Evolutionary conservation across 108 stramenopile species (phyloP), one percentile per base, ranked within the genome.

Genomic region (Pseudonitzschia delicatissima): DNA sequence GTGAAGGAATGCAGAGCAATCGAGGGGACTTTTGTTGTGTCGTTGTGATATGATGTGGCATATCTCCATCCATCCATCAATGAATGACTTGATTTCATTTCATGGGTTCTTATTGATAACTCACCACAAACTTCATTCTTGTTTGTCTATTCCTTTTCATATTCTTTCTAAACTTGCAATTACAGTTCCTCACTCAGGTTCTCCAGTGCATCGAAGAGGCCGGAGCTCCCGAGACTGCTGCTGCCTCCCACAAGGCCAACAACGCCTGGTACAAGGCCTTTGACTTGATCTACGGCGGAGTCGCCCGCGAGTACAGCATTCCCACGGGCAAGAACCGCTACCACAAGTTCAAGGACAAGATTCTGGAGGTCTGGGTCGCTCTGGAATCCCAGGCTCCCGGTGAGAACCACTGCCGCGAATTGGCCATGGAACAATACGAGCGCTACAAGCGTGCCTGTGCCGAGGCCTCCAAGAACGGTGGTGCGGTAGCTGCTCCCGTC

Each of bases 331-430:
- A 79, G 69, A 79, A 79, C 37, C 68, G 78, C 5, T 72, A 68
- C 39, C 78, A 79, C 73, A 79, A 79, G 66, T 79, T 79, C 67
- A 79, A 79, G 60, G 78, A 79, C 39, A 79, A 79, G 69, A 79
- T 79, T 50, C 68, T 79, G 25, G 78, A 79, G 45, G 51, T 79
- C 3, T 79, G 78, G 78, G 21, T 21, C 4, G 72, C 68, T 13
- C 62, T 79, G 59, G 72, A 76, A 35, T 25, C 21, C 5, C 34
- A 76, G 11, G 65, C 32, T 5, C 64, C 65, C 13, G 73, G 51
- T n/a, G 59, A 62, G 34, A 65, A 66, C 23, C 66, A 65, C 37
- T 59, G 66, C 36, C 42, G 55, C 26, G 64, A 36, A 0, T 36
- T 55, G 29, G 39, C 73, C 15, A 35, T 64, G 21, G 66, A 40